Base-by-base conservation (phyloP, 2,329 filamentous ascomycete genomes). In the Epichloe bromicola region DNA sequence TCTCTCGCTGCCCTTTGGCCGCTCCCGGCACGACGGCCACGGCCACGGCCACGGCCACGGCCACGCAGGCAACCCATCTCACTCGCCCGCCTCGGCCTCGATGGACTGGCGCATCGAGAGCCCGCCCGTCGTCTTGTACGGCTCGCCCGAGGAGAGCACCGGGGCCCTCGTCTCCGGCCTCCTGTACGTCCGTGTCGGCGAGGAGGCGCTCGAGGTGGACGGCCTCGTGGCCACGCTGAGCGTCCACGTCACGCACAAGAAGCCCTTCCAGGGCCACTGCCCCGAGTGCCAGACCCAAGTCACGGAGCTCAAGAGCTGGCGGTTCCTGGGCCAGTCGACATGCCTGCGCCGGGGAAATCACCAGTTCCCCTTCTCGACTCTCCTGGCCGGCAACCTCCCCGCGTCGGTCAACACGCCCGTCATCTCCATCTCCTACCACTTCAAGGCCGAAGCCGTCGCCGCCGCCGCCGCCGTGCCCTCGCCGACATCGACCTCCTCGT, bases 151-250 rank as follows among this genome's bases (percentile, higher is more conserved):
- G 55, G 76, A 79, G 57, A 95, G 89, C 59, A 85, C 84, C 3
- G 91, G 91, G 51, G 88, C 89, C 6, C 73, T 96, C 53, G 79
- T 96, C 48, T 94, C 88, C 1, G 89, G 89, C 33, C 86, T 88
- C 64, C 72, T 97, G 59, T 80, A 83, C 59, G 69, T 97, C 50
- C 74, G 80, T 39, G 79, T 95, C 60, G 76, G 78, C 55, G 83
- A 89, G 49, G 77, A 81, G 6, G 64, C 66, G 4, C 72, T 85
- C 52, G 76, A 88, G 46, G 69, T 96, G 43, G 81, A 86, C 54
- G 80, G 75, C 53, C 85, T 96, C 62, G 75, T 78, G 46, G 86
- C 93, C 68, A 76, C 72, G 51, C 76, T 98, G 54, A 74, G 79
- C 59, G 79, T 86, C 54, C 82, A 81, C 58, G 78, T 83, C 44